Evolutionary conservation across 441 rosid species (phyloP), one percentile per base, ranked within the genome.

Genomic region (Oxalis stricta): DNA sequence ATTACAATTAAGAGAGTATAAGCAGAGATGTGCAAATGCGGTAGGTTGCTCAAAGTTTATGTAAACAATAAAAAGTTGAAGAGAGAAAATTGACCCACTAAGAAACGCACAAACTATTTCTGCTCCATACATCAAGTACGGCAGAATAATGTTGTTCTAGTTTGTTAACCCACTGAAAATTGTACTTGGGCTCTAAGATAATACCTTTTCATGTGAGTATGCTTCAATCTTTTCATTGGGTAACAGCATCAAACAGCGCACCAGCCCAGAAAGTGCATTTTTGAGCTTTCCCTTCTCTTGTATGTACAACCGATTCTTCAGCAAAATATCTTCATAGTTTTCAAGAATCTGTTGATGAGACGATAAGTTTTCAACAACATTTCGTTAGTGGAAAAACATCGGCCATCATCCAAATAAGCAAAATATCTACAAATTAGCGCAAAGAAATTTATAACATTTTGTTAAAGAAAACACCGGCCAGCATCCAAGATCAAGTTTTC

Each of bases 251-350:
- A 91, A 63, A 71, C 96, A 91, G 53, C 54, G 75, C 22, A 63
- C 63, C 52, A 91, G 58, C 15, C 96, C 91, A 46, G 70, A 62
- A 66, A 91, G 83, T 37, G 70, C 76, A 60, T 51, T 75, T 53
- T 61, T 83, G 15, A 91, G 79, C 67, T 79, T 79, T 52, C 70
- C 70, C 66, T 68, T 86, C 41, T 86, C 93, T 68, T 86, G 77
- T 46, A 72, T 57, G 60, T 75, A 64, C 44, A 77, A 77, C 48
- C 67, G 91, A 56, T 71, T 75, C 33, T 71, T 72, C 63, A 56
- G 68, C 43, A 86, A 64, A 44, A 86, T 67, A 63, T 75, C 76
- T 38, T 70, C 81, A 67, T 78, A 91, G 66, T 71, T 79, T 63
- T 77, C 80, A 37, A 91, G 84, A 69, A 91, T 67, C 96, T 91